Evolutionary conservation across 2,329 filamentous ascomycete species (phyloP).

Genomic region (Dendryphion nanum): DNA sequence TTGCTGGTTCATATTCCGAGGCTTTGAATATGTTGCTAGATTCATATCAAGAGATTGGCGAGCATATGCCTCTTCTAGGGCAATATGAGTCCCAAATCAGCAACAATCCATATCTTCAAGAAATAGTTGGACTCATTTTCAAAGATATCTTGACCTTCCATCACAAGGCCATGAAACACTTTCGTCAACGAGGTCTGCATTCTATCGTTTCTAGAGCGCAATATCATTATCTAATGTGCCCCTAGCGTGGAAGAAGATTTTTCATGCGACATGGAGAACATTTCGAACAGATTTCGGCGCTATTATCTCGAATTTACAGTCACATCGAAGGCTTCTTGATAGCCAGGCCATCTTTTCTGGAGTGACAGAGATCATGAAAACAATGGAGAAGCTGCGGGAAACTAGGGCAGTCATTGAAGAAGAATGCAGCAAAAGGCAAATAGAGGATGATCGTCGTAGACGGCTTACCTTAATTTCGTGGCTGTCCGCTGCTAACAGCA

Average conservation of each 20-base stretch:
- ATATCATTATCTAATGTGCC: neutral
- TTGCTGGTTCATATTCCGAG: conserved; percentile 2
- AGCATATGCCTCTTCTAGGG: conserved; percentile 14
- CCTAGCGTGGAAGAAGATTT: conserved; percentile 25
- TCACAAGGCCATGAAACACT: conserved; percentile 14
- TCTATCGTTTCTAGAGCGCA: neutral
- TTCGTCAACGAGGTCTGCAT: neutral
- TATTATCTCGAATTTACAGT: conserved; percentile 16
- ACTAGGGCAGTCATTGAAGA: too few relatives aligned
- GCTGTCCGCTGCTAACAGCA: too few relatives aligned
- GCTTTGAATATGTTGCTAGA: conserved; percentile 8
- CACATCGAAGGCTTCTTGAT: conserved; percentile 16
- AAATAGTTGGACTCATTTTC: conserved; percentile 4
- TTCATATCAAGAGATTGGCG: conserved; percentile 19
- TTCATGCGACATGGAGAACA: conserved; percentile 22
- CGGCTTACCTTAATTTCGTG: too few relatives aligned
- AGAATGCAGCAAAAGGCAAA: too few relatives aligned
- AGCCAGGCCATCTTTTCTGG: conserved; percentile 11
- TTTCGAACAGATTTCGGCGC: conserved; percentile 11
- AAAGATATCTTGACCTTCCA: conserved; percentile 9
- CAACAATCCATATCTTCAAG: conserved; percentile 1
- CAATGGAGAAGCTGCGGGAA: too few relatives aligned
- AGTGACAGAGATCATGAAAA: too few relatives aligned
- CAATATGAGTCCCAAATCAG: conserved; percentile 7
- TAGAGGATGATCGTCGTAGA: too few relatives aligned